Evolutionary conservation across 768 basidiomycete species (phyloP).

Genomic region (Trametes coccinea): DNA sequence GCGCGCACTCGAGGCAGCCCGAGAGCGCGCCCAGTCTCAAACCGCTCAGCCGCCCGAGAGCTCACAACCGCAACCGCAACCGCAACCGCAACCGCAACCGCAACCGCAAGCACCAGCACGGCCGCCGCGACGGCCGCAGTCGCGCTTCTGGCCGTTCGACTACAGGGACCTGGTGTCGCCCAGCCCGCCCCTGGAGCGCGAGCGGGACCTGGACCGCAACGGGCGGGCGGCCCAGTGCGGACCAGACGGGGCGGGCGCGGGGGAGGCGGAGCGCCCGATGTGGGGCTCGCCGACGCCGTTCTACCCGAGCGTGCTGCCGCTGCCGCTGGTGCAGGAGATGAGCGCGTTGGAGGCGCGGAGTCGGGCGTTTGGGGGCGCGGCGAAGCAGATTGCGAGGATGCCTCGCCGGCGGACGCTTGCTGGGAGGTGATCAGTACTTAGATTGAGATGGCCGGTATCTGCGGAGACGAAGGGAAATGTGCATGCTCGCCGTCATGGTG

Average conservation of each 20-base stretch:
- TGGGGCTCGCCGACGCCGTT: conserved; percentile 27
- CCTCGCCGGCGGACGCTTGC: conserved; percentile 8
- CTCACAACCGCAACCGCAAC: neutral
- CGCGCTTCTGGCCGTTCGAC: neutral
- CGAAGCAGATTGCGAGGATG: conserved; percentile 6
- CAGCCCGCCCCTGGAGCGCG: conserved; percentile 8
- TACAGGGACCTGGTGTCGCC: neutral
- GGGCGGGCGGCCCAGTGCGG: neutral
- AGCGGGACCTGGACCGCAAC: neutral
- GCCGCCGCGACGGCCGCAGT: neutral
- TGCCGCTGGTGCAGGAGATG: conserved; percentile 17
- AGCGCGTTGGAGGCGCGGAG: conserved; percentile 13
- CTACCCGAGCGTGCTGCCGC: conserved; percentile 23
- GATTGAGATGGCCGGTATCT: no score
- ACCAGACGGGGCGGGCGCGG: neutral
- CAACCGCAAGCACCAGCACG: neutral
- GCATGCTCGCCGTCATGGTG: no score
- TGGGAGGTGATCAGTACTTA: neutral
- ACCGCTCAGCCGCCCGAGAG: neutral
- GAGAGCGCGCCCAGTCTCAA: neutral
- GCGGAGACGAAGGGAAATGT: no score
- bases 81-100: neutral
- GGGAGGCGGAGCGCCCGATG: conserved; percentile 13
- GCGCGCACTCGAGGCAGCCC: conserved; percentile 8
- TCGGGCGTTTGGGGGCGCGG: conserved; percentile 7